Evolutionary conservation across 495 filamentous ascomycete species (phyloP).

Genomic region (Ascodesmis nigricans): DNA sequence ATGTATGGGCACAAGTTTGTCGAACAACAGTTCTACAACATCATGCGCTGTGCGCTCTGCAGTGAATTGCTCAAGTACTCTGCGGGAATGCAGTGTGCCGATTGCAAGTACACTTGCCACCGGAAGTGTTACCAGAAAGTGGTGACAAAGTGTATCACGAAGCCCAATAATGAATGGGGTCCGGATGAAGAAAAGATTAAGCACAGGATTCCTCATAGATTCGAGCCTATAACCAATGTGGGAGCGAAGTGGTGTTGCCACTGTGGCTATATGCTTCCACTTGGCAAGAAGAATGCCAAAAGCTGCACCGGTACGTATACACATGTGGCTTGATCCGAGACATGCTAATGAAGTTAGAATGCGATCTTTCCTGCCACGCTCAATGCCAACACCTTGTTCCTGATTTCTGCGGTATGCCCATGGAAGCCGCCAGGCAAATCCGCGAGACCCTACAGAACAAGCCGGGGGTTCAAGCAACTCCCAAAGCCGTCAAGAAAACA

Average conservation of each 20-base stretch:
- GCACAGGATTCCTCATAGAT: slow-evolving; percentile 94
- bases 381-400: slow-evolving; percentile 87
- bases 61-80: slow-evolving; percentile 97
- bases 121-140: slow-evolving; percentile 89
- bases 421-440: slow-evolving; percentile 90
- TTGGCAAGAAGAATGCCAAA: slow-evolving; percentile 81
- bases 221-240: slow-evolving; percentile 81
- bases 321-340: slow-evolving; percentile 1
- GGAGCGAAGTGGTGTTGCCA: slow-evolving; percentile 99
- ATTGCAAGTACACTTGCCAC: slow-evolving; percentile 99
- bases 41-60: slow-evolving; percentile 98
- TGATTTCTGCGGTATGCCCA: slow-evolving; percentile 98
- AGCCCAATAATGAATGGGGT: slow-evolving; percentile 92
- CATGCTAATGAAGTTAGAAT: slow-evolving; percentile 38
- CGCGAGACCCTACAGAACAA: too few species aligned
- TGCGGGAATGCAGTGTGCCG: slow-evolving; percentile 94
- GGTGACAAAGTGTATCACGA: slow-evolving; percentile 99
- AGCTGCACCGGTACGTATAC: slow-evolving; percentile 63
- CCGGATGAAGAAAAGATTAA: slow-evolving; percentile 99
- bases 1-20: slow-evolving; percentile 98
- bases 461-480: too few species aligned
- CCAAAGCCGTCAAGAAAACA: too few species aligned
- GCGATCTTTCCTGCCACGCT: slow-evolving; percentile 71
- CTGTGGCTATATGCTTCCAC: slow-evolving; percentile 91
- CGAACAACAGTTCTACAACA: slow-evolving; percentile 96